Evolutionary conservation across 768 basidiomycete genomes (phyloP).

Genomic region (Candolleomyces efflorescens): DNA sequence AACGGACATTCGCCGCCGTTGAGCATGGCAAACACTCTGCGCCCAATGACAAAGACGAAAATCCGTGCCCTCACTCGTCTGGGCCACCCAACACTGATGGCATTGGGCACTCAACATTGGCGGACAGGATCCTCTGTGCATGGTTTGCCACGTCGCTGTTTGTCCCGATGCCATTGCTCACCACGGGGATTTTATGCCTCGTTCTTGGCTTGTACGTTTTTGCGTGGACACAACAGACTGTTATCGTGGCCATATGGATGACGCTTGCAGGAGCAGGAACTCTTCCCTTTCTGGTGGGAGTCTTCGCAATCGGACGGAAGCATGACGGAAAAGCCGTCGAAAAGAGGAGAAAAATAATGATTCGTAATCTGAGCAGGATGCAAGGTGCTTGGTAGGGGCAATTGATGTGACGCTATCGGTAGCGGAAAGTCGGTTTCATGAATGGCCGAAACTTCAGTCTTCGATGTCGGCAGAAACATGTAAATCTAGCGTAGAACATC

Average conservation of each 20-base stretch:
- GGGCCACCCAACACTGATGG: not conserved
- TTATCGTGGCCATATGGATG: conserved; percentile 4
- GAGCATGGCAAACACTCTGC: not conserved
- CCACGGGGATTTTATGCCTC: conserved; percentile 9
- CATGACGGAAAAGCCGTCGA: not conserved
- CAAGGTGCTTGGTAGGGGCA: conserved; percentile 9
- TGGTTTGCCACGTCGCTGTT: conserved; percentile 9
- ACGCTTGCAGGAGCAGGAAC: not conserved
- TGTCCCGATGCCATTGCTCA: conserved; percentile 9
- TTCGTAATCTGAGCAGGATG: conserved; percentile 9
- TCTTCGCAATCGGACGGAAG: conserved; percentile 3
- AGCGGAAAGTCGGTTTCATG: no score
- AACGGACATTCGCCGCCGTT: not conserved
- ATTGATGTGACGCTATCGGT: no score
- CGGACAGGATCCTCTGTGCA: not conserved
- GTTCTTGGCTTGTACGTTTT: conserved; percentile 2
- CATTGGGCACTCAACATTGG: not conserved
- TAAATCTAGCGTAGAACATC: no score
- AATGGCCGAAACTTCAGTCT: no score
- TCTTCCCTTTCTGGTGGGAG: conserved; percentile 4
- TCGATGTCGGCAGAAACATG: no score
- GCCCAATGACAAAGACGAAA: no score
- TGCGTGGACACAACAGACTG: conserved; percentile 10
- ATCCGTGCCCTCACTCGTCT: not conserved
- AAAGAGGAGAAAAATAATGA: not conserved